Base-by-base conservation (phyloP, 140 eudicot genomes). In the Senecio squalidus region DNA sequence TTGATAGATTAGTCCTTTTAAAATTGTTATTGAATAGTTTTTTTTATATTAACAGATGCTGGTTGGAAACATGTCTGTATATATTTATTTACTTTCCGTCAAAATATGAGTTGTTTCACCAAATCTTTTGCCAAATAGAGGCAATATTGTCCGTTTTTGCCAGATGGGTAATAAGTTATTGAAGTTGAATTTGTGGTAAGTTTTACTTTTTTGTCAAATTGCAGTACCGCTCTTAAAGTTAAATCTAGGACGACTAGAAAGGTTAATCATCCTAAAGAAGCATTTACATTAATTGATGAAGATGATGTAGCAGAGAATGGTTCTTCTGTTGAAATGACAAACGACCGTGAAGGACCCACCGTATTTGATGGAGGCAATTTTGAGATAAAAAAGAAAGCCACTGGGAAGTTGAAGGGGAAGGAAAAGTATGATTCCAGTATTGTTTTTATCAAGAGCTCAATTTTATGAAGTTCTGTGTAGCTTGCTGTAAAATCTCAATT, bases 161-260 rank as follows among this genome's bases (percentile, higher is more conserved):
- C 11, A 9, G 14, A n/a, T 51, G 15, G 14, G 21, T 27, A n/a
- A 9, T 5, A 22, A 22, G 20, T 39, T 11, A 8, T 4, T 9
- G 23, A 40, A 5, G 21, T 55, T 24, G 23, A 6, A 8, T 25
- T 46, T 49, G 14, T 67, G 58, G 17, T 30, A 46, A 18, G 43
- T 57, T 16, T 64, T 34, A 24, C 3, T 46, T 55, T 6, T 54
- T 14, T 29, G 45, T 55, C 46, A 55, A 38, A 53, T 47, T 49
- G 58, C 80, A 65, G 80, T 26, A 11, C 15, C 58, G 71, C 66
- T 65, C 39, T 36, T 28, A 73, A n/a, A 58, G 22, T 29, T 4
- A 68, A 69, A 56, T 63, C 72, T 33, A 68, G 69, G 61, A 73
- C 71, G 61, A 72, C 55, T 41, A 76, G 48, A 55, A 55, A 62